Evolutionary conservation across 2,329 filamentous ascomycete genomes (phyloP), one percentile per base, ranked within the genome.

Genomic region (Alternaria ethzedia): DNA sequence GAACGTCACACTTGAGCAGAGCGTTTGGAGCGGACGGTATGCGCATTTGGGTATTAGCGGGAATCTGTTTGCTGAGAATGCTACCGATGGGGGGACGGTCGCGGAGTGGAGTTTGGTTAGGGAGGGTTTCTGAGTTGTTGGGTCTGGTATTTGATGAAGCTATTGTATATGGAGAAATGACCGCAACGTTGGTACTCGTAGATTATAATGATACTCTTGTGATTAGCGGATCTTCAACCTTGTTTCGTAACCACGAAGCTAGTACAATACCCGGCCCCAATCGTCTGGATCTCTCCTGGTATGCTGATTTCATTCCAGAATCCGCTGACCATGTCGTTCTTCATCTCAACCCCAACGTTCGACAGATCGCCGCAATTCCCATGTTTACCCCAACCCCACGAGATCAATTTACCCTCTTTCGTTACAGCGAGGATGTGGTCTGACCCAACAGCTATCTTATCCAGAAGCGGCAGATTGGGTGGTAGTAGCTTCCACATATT

Each of bases 381-480:
- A 81, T 99, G 96, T 80, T 98, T 95, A 2, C 94, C 94, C 96
- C 96, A 99, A 20, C 96, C 96, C 93, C 95, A 98, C 2, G 92
- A 88, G 52, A 96, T 81, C 1, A 97, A 88, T 54, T 90, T 86
- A 2, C 88, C 88, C 20, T 86, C 83, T 10, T 81, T 81, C 0
- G 91, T 89, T 25, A 95, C 80, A 9, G 89, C 92, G 66, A 98
- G 80, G n/a, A 88, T 89, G 79, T 99, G 96, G 79, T 98, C 96
- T 75, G 95, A 97, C 0, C 96, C 96, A 49, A 91, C 87, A 4
- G 92, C 91, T n/a, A 98, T 86, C 23, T 84, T 83, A 10, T 82
- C 80, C 4, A 94, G 74, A 2, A 76, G 74, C 0, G 90, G 89
- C 1, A 96, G 77, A 23, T 83, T 82, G 2, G 80, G 75, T 1